phyloP scores from a whole-genome alignment of 2,329 filamentous ascomycete species.

The Phymatotrichopsis omnivora region DNA sequence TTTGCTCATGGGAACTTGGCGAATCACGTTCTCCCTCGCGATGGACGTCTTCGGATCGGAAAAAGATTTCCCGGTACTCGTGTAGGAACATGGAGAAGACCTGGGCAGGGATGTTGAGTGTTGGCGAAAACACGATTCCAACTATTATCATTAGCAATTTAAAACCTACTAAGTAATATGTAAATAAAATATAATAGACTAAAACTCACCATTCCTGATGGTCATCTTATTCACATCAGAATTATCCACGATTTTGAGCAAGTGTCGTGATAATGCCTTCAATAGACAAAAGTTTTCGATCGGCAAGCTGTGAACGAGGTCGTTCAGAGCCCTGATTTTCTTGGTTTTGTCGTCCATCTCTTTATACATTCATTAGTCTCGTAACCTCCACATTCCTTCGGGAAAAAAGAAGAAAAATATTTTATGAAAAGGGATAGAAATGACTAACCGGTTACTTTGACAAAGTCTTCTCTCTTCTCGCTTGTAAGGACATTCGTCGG shows the following conservation, averaged over 20 bases:
- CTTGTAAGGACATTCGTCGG: conserved; percentile 84
- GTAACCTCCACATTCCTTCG: background rate
- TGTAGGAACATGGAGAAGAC: conserved; percentile 91
- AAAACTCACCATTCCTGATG: conserved; percentile 56
- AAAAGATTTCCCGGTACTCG: conserved; percentile 80
- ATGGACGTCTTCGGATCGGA: conserved; percentile 53
- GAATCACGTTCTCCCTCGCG: too few relatives aligned
- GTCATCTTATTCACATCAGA: conserved; percentile 94
- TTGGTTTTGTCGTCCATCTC: conserved; percentile 65
- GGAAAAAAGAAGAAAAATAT: conserved; percentile 2
- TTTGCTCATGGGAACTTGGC: conserved; percentile 34
- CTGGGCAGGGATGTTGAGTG: conserved; percentile 87
- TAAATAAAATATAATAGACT: background rate
- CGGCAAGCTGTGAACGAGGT: conserved; percentile 70
- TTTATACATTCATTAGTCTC: conserved; percentile 28
- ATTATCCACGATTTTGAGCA: conserved; percentile 88
- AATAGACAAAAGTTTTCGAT: conserved; percentile 70
- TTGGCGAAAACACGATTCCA: conserved; percentile 95
- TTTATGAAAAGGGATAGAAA: background rate
- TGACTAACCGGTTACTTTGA: conserved; percentile 57
- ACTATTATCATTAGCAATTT: conserved; percentile 39
- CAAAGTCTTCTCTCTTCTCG: conserved; percentile 80
- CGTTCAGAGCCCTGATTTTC: conserved; percentile 66
- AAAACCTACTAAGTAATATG: background rate
- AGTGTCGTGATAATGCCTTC: conserved; percentile 73